Conservation (phyloP, 805 yeast species). For the Metschnikowia santaceciliae region DNA sequence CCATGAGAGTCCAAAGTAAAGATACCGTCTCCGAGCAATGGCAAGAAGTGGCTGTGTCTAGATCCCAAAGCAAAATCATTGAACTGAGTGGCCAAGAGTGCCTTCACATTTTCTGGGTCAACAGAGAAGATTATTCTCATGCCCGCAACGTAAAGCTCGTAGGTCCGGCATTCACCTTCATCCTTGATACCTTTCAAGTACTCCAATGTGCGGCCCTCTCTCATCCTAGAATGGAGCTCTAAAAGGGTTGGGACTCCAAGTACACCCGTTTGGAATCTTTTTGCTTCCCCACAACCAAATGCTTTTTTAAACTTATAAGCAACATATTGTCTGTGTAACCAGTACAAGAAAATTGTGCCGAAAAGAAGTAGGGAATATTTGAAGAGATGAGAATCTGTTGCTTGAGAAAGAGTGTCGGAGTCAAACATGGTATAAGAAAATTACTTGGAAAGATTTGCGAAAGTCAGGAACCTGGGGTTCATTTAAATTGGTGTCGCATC, state of each 20-base stretch:
- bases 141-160: slow-evolving; percentile 18
- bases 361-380: slow-evolving; percentile 13
- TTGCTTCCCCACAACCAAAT: slow-evolving; percentile 12
- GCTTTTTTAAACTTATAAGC: slow-evolving; percentile 11
- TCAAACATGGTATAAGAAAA: neutral
- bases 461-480: neutral
- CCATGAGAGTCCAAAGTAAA: slow-evolving; percentile 42
- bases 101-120: slow-evolving; percentile 42
- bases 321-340: slow-evolving; percentile 10
- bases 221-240: slow-evolving; percentile 8
- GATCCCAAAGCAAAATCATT: slow-evolving; percentile 37
- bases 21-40: slow-evolving; percentile 41
- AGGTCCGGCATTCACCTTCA: slow-evolving; percentile 1
- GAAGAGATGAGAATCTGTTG: neutral
- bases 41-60: slow-evolving; percentile 35
- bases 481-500: neutral
- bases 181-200: slow-evolving; percentile 4
- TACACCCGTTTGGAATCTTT: slow-evolving; percentile 2
- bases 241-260: slow-evolving; percentile 10
- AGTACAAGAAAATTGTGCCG: slow-evolving; percentile 9
- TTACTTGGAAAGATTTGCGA: neutral
- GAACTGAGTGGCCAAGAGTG: slow-evolving; percentile 41
- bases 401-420: neutral
- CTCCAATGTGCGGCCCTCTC: slow-evolving; percentile 13
- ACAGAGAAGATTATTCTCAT: slow-evolving; percentile 22